These are phyloP conservation scores for Fusarium coffeatum DNA, from an alignment of 2,329 filamentous ascomycete species.

Conservation along the genomic window DNA sequence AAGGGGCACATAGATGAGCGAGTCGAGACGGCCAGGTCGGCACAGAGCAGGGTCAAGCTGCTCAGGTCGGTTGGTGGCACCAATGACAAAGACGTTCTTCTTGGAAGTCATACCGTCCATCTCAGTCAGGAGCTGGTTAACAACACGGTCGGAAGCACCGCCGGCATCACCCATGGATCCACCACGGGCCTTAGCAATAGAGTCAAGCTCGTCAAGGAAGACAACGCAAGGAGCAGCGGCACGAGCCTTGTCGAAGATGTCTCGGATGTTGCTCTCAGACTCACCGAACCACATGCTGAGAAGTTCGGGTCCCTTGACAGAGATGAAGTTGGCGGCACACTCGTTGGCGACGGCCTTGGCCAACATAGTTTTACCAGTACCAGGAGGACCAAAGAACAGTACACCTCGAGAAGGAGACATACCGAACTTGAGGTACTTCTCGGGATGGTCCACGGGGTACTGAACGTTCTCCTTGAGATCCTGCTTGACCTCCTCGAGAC, in stretches of 20 bases:
- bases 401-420: constrained; percentile 98
- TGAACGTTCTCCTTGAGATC: constrained; percentile 99
- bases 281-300: constrained; percentile 99
- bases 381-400: constrained; percentile 96
- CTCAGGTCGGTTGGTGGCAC: constrained; percentile 97
- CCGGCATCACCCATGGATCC: constrained; percentile 96
- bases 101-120: constrained; percentile 99
- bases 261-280: constrained; percentile 99
- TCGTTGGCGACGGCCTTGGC: constrained; percentile 99
- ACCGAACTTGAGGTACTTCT: constrained; percentile 99
- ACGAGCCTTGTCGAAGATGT: constrained; percentile 99
- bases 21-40: constrained; percentile 98
- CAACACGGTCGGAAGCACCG: constrained; percentile 98
- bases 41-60: constrained; percentile 98
- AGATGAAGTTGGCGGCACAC: constrained; percentile 99
- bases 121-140: constrained; percentile 99
- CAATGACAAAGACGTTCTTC: constrained; percentile 99
- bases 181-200: constrained; percentile 99
- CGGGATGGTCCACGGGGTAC: constrained; percentile 98
- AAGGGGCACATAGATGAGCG: constrained; percentile 96
- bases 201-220: constrained; percentile 98
- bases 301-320: constrained; percentile 97
- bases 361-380: constrained; percentile 99
- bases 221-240: constrained; percentile 98
- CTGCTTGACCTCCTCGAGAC: constrained; percentile 97